phyloP scores from a whole-genome alignment of 345 rosid genomes.

The Camelina sativa region DNA sequence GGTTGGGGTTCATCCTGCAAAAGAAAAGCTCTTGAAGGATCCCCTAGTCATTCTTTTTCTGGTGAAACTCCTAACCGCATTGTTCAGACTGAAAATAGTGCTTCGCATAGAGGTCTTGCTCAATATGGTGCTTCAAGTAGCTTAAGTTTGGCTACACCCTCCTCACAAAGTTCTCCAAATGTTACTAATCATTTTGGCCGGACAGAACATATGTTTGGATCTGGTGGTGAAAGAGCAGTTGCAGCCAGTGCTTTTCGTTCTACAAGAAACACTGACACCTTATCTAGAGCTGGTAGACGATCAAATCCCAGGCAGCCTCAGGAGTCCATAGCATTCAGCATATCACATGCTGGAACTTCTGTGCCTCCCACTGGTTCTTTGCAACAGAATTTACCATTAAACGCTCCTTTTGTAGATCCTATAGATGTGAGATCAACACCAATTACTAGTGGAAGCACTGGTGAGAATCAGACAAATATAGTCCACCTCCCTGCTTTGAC shows the following conservation, averaged over 20 bases:
- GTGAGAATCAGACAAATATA: slow-evolving; percentile 53
- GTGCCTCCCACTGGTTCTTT: slow-evolving; percentile 52
- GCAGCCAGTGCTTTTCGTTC: slow-evolving; percentile 56
- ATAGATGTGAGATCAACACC: slow-evolving; percentile 54
- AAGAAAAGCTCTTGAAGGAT: slow-evolving; percentile 88
- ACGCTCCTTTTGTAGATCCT: slow-evolving; percentile 51
- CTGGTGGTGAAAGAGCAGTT: slow-evolving; percentile 52
- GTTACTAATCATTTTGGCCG: slow-evolving; percentile 50
- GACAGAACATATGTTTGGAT: slow-evolving; percentile 55
- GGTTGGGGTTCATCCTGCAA: slow-evolving; percentile 86
- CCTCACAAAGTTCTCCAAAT: slow-evolving; percentile 50
- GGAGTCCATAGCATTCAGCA: slow-evolving; percentile 54
- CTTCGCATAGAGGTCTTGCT: slow-evolving; percentile 48
- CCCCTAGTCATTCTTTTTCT: slow-evolving; percentile 61
- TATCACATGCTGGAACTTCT: slow-evolving; percentile 52
- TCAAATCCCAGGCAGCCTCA: slow-evolving; percentile 55
- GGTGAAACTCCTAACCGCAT: slow-evolving; percentile 59
- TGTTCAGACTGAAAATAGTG: slow-evolving; percentile 56
- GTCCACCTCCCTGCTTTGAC: slow-evolving; percentile 54
- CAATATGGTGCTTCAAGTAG: slow-evolving; percentile 59
- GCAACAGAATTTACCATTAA: slow-evolving; percentile 49
- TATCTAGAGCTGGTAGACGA: slow-evolving; percentile 56
- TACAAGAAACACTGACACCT: slow-evolving; percentile 49
- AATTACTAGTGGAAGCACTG: slow-evolving; percentile 44
- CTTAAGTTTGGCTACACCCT: slow-evolving; percentile 64